Base-by-base conservation (phyloP, 805 yeast species). In the Saturnispora zaruensis region DNA sequence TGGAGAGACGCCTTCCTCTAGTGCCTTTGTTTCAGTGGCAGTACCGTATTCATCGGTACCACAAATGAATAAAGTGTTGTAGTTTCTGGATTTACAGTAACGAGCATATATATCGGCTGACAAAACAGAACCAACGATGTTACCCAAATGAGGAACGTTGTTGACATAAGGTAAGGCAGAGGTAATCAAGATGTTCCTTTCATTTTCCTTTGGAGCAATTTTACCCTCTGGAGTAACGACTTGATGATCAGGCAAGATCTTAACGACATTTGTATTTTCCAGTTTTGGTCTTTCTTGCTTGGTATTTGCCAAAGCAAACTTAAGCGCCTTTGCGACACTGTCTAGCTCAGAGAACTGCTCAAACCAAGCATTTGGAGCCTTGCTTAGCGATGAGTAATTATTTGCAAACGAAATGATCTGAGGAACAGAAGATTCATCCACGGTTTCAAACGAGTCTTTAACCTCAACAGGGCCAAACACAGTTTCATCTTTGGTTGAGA, bases 11-110 rank as follows among this genome's bases (percentile, higher is more conserved):
- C 84, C 82, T 63, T 93, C 99, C 66, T 91, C 98, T 46, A 93
- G 71, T 9, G 99, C 99, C 70, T 91, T 93, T 26, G 99, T 93
- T 69, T 93, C 99, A 14, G 99, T 93, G 44, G 99, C 99, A 51
- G 99, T 93, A 66, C 99, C 99, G 66, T 93, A 93, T 71, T 93
- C 99, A 66, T 93, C 99, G 36, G 99, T 93, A 71, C 99, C 99
- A 69, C 99, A 89, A 51, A 93, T 70, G 62, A 73, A 93, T 56
- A 93, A 71, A 20, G 96, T 75, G 66, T 90, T 93, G 71, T 84
- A 83, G 67, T 88, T 86, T 73, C 96, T 81, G 59, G 84, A 82
- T 68, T 89, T 90, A 65, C 86, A 79, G 68, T 87, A 93, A 64
- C 98, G 81, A 50, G 97, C 77, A 68, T 78, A 93, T 55, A 91